Percentiles rank a stretch among this genome's conserved stretches.
phyloP scores from a whole-genome alignment of 2,329 filamentous ascomycete genomes.

The Periconia macrospinosa region DNA sequence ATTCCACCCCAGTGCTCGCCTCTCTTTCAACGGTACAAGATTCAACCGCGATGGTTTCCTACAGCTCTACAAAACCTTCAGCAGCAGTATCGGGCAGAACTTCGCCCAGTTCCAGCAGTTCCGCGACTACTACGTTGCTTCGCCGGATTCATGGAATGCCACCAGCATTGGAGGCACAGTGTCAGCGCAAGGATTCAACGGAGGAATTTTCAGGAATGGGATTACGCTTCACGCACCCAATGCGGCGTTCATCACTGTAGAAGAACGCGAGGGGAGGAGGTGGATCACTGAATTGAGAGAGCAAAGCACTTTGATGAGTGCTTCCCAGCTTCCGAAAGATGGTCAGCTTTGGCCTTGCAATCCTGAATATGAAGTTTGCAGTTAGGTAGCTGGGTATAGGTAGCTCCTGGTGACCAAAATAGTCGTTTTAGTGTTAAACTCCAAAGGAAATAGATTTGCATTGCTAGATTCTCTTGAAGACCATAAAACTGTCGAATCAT shows the following conservation, averaged over 20 bases:
- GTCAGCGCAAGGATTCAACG: constrained; percentile 2
- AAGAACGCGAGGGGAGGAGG: constrained; percentile 4
- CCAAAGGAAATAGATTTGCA: too few relatives aligned
- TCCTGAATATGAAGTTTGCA: constrained; percentile 1
- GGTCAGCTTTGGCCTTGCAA: constrained; percentile 4
- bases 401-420: not conserved
- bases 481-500: too few relatives aligned
- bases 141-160: constrained; percentile 7
- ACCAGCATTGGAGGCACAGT: constrained; percentile 3
- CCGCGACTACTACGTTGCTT: constrained; percentile 9
- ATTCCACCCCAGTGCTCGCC: constrained; percentile 1
- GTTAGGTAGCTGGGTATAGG: not conserved
- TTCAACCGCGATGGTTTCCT: constrained; percentile 5
- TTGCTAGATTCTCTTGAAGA: too few relatives aligned
- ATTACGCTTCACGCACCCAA: constrained; percentile 3
- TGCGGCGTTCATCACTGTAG: constrained; percentile 2
- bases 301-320: constrained; percentile 1
- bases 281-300: constrained; percentile 8
- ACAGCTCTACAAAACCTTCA: constrained; percentile 1
- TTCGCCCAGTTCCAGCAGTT: constrained; percentile 6
- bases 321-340: not conserved
- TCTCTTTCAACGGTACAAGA: constrained; percentile 6
- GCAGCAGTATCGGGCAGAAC: constrained; percentile 1
- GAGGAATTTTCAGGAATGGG: not conserved
- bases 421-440: too few relatives aligned